Evolutionary conservation across 148 eudicot species (phyloP), one percentile per base, ranked within the genome.

Genomic region (Rhododendron henanense): DNA sequence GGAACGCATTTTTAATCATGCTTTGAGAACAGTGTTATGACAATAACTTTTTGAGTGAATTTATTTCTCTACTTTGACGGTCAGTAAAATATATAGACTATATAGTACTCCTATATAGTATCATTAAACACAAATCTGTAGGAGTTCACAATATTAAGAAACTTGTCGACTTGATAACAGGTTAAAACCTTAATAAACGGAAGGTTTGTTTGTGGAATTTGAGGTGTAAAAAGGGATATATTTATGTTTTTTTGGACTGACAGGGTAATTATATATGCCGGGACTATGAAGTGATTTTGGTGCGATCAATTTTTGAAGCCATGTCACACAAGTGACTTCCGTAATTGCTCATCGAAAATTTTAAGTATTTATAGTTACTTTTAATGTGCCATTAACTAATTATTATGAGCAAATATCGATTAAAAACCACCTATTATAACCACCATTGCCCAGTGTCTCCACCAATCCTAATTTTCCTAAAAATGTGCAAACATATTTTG

Each of bases 181-280:
- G 50, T 11, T n/a, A 81, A 81, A 81, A 21, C 6, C 25, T 11
- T 18, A 47, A 59, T 6, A 35, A 21, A 59, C 5, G 39, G 21
- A 9, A 28, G 71, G 69, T 55, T 37, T 10, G 39, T 23, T 37
- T 59, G 31, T 3, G 84, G 31, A 55, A 82, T 9, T 53, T 57
- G 47, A 39, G 15, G n/a, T 31, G n/a, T 14, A 14, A 37, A 18
- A 81, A 5, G 18, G 9, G 9, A 18, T 65, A 14, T 65, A 25
- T 41, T n/a, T 83, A 65, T 1, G 48, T n/a, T 16, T 39, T 35
- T 55, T 16, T 41, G 45, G 44, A 39, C 15, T 41, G 80, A 57
- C 48, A 44, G 48, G 71, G 25, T 78, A 88, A 83, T 79, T 65
- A 83, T 41, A 6, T 41, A 41, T 78, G 90, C 84, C 53, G 63